These are phyloP conservation scores for Diaporthe batatas DNA, from an alignment of 2,329 filamentous ascomycete genomes.

Conservation along the genomic window DNA sequence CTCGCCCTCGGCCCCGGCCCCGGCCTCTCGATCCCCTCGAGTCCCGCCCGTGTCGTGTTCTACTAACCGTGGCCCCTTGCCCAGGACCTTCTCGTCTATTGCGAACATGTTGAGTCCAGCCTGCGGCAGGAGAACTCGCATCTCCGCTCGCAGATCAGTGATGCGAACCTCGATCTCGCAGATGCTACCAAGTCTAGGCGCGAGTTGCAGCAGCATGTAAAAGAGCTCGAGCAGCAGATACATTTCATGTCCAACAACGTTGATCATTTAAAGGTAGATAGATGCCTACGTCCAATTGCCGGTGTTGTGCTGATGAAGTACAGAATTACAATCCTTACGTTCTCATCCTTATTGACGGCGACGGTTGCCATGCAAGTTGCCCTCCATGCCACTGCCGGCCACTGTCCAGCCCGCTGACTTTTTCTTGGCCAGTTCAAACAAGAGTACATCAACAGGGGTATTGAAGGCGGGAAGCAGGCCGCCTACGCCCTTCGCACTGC, in stretches of 20 bases:
- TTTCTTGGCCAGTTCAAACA: constrained; percentile 68
- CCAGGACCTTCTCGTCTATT: constrained; percentile 63
- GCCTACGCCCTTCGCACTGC: constrained; percentile 63
- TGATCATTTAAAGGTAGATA: constrained; percentile 63
- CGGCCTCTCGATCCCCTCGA: neutral
- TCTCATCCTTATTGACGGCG: constrained; percentile 72
- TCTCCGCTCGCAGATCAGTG: constrained; percentile 57
- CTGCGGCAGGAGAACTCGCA: constrained; percentile 59
- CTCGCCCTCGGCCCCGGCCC: neutral
- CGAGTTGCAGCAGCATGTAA: constrained; percentile 64
- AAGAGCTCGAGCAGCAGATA: constrained; percentile 54
- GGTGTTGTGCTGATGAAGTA: constrained; percentile 44
- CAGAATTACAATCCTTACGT: constrained; percentile 71
- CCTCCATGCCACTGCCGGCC: constrained; percentile 37
- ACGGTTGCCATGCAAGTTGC: constrained; percentile 56
- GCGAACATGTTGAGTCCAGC: constrained; percentile 58
- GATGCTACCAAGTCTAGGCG: constrained; percentile 62
- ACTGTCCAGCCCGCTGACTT: neutral
- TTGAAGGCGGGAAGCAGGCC: constrained; percentile 67
- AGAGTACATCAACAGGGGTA: constrained; percentile 64
- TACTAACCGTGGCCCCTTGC: neutral
- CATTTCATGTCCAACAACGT: constrained; percentile 55
- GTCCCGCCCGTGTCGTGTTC: neutral
- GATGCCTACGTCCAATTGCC: constrained; percentile 41
- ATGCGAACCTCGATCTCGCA: constrained; percentile 63